Base-by-base conservation (phyloP, 768 basidiomycete species). In the Leucosporidium creatinivorum region DNA sequence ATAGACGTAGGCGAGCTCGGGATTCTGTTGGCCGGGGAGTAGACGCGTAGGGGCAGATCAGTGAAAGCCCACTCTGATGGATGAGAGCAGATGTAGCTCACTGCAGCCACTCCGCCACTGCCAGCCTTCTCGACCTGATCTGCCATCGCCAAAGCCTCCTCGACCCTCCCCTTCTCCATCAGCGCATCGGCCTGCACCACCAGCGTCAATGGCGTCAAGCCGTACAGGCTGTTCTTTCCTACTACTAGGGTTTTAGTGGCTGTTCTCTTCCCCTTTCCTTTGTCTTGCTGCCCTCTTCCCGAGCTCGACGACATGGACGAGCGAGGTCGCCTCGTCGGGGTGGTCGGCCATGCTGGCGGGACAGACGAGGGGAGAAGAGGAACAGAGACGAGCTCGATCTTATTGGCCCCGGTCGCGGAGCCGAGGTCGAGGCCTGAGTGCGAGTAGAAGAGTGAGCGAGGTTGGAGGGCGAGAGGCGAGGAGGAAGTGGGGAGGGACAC, bases 401-500 rank as follows among this genome's bases (percentile, higher is more conserved):
- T 69, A 26, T 51, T 30, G 12, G 33, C 48, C 5, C 68, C 68
- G 2, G 63, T 61, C 17, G 63, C 63, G 28, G 25, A 7, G 33
- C 63, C 68, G 36, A 69, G 39, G 3, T 69, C 59, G 48, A 69
- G 48, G 9, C 68, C 68, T 0, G 17, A 4, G 23, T 36, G 25
- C n/a, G 55, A 51, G 12, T 31, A 30, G 21, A 44, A 10, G 52
- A 68, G 67, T 0, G 47, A 26, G 13, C 63, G 62, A 1, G 67
- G 62, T 25, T 63, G 47, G 48, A 68, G 59, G 47, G 52, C 36
- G 48, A 49, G 28, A 12, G 54, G 51, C 7, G 63, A 26, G 18
- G 8, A 6, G 15, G 67, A 44, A 15, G 48, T 28, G 13, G 65
- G 54, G 60, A 68, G 67, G 7, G 30, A 76, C 21, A 94, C 79